Evolutionary conservation across 140 eudicot species (phyloP), one percentile per base, ranked within the genome.

Genomic region (Erigeron philadelphicus): DNA sequence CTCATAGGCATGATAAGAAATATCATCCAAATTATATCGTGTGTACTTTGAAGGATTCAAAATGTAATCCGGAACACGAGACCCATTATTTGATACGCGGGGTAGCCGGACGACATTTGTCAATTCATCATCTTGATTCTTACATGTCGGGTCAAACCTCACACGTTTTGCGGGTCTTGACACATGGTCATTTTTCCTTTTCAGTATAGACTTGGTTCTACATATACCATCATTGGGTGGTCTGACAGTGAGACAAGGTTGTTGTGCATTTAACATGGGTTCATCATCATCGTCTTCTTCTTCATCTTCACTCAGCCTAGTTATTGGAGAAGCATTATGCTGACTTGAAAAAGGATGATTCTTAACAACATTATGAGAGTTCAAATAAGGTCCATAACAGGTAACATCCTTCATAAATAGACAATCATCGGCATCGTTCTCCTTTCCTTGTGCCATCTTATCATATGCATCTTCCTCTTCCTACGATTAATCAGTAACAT

Each of bases 401-500:
- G 69, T 75, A 35, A 77, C 81, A 66, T 78, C 79, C 61, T 75
- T 75, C 88, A 84, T 80, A 59, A 80, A 84, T 41, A 80, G 17
- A 18, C 75, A 79, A 40, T 80, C 75, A 45, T 70, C 66, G 3
- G 47, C 71, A 3, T 31, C 2, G 64, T 73, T 46, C 66, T 84
- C 83, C 68, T 59, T 81, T 52, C 88, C 86, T 35, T 72, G 53
- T 1, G 89, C 89, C 72, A 81, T 64, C 72, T 71, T 81, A 79
- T 81, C 89, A 65, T 53, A 84, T 55, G 74, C 79, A 64, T 84
- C 89, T 72, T 84, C 88, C 76, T 84, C 88, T 49, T 74, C 84
- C 89, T 84, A 67, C 48, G 42, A 77, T 19, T 18, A 62, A 57
- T 21, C 10, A 57, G 13, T 50, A 31, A 31, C 3, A 31, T 31